Evolutionary conservation across 1,139 yeast genomes (phyloP).

Genomic region (Williopsis jadinii): DNA sequence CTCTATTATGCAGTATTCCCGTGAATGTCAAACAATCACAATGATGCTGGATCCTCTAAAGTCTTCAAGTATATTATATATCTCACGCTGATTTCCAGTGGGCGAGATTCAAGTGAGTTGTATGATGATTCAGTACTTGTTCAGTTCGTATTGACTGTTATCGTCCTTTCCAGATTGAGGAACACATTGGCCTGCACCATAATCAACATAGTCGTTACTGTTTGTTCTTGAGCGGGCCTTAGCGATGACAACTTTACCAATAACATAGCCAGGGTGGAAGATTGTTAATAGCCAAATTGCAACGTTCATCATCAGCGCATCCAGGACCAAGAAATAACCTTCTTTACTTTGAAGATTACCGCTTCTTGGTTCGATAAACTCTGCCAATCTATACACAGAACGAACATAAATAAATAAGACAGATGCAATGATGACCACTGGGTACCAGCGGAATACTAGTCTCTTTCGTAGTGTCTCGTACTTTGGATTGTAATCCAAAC

Average conservation of each 20-base stretch:
- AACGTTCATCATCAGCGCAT: constrained; percentile 25
- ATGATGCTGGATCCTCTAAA: too few relatives aligned
- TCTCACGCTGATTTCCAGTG: too few relatives aligned
- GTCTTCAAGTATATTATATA: too few relatives aligned
- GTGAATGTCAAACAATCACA: too few relatives aligned
- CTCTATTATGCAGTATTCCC: too few relatives aligned
- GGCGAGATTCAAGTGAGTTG: too few relatives aligned
- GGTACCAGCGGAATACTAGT: constrained; percentile 19
- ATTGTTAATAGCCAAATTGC: constrained; percentile 40
- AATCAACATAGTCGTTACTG: too few relatives aligned
- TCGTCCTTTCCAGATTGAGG: too few relatives aligned
- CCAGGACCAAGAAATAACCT: constrained; percentile 32
- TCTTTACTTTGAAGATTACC: constrained; percentile 34
- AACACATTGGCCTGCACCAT: too few relatives aligned
- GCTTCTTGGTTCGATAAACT: constrained; percentile 31
- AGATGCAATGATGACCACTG: constrained; percentile 22
- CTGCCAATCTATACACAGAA: constrained; percentile 34
- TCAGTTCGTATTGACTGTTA: too few relatives aligned
- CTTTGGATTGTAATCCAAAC: constrained; percentile 9
- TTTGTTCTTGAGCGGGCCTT: too few relatives aligned
- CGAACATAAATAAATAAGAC: constrained; percentile 33
- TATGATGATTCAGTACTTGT: too few relatives aligned
- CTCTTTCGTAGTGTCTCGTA: constrained; percentile 3
- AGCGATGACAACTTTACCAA: constrained; percentile 1
- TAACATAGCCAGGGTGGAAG: constrained; percentile 50